Base-by-base conservation (phyloP, 768 basidiomycete genomes). In the Pseudohyphozyma bogoriensis region DNA sequence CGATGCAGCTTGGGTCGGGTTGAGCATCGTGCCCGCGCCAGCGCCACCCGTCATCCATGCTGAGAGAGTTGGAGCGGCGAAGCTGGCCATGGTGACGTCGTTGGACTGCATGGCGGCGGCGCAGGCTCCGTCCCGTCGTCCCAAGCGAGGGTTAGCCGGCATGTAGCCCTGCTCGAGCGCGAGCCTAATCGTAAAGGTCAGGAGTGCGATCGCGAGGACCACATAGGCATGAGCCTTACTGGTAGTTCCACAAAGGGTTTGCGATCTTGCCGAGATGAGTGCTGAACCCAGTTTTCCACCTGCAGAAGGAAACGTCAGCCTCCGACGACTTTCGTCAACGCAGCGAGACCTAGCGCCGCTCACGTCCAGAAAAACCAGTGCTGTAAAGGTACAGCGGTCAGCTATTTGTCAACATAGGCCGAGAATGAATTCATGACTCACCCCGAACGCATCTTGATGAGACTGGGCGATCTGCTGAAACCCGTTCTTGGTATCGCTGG, bases 351-450 rank as follows among this genome's bases (percentile, higher is more conserved):
- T n/a, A n/a, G n/a, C n/a, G n/a, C n/a, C n/a, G 26, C 33, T 90
- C 91, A 95, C 1, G 88, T 92, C 93, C 93, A 97, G 80, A 95
- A 97, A 80, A 95, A 96, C 78, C 83, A 95, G 72, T 96, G 84
- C 84, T 91, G n/a, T n/a, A n/a, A n/a, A n/a, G n/a, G n/a, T n/a
- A n/a, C n/a, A n/a, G n/a, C n/a, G n/a, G n/a, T n/a, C n/a, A n/a
- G n/a, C n/a, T n/a, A n/a, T n/a, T n/a, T n/a, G n/a, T n/a, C n/a
- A n/a, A n/a, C n/a, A n/a, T n/a, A n/a, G n/a, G n/a, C n/a, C n/a
- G n/a, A n/a, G n/a, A n/a, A n/a, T n/a, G n/a, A n/a, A n/a, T 91
- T n/a, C n/a, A n/a, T n/a, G n/a, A n/a, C n/a, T n/a, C n/a, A n/a
- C 84, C 4, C 87, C 85, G 45, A 96, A 79, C 15, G 91, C 85